Conservation (phyloP, 1,284 basidiomycete genomes). For the Ustilago trichophora region DNA sequence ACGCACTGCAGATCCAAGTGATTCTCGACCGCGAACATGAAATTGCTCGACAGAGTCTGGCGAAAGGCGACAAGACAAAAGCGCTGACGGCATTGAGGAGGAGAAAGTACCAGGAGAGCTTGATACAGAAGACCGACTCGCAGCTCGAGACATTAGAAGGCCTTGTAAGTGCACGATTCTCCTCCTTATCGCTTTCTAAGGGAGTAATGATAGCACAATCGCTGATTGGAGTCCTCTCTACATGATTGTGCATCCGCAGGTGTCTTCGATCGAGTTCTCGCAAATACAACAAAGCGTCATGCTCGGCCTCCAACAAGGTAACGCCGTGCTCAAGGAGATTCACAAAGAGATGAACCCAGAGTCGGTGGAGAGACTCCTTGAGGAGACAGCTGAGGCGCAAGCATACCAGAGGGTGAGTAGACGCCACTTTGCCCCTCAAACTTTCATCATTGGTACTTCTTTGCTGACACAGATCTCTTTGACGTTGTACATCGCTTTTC, state of each 20-base stretch:
- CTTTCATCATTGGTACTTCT: too few species aligned
- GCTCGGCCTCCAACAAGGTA: conserved; percentile 91
- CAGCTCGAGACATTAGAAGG: conserved; percentile 91
- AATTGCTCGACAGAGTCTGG: conserved; percentile 84
- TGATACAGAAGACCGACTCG: conserved; percentile 85
- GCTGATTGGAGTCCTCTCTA: too few species aligned
- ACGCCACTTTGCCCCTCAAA: too few species aligned
- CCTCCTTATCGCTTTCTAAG: too few species aligned
- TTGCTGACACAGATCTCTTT: too few species aligned
- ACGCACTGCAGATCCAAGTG: conserved; percentile 77
- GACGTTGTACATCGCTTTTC: not conserved
- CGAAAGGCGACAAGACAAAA: conserved; percentile 82
- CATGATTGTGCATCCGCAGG: too few species aligned
- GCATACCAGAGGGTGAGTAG: conserved; percentile 81
- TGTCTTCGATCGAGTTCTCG: conserved; percentile 94
- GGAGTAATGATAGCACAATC: too few species aligned
- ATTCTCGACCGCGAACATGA: conserved; percentile 86
- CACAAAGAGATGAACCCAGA: conserved; percentile 92
- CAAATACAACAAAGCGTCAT: conserved; percentile 90
- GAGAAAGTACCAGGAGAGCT: conserved; percentile 90
- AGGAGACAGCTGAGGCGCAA: conserved; percentile 88
- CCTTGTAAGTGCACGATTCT: conserved; percentile 74
- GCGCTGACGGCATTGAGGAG: conserved; percentile 85
- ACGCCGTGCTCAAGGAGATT: conserved; percentile 88
- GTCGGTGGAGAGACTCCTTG: conserved; percentile 89